Percentiles rank a stretch among this genome's conserved stretches.
phyloP scores from a whole-genome alignment of 2,329 filamentous ascomycete genomes.

The Aureobasidium sp. region DNA sequence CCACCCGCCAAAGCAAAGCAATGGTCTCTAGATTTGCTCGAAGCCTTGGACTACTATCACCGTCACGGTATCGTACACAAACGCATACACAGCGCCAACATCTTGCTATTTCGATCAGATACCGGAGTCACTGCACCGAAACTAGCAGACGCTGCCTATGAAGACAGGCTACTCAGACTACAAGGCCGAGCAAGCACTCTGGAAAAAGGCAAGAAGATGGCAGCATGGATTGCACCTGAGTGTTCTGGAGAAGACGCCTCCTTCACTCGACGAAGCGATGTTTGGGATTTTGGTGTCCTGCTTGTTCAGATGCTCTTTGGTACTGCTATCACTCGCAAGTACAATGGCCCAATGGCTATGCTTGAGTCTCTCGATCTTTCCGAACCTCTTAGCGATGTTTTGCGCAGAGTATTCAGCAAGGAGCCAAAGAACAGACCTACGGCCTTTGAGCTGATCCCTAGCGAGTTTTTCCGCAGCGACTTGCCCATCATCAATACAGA shows the following conservation, averaged over 20 bases:
- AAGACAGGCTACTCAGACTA: constrained; percentile 31
- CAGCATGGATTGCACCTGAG: constrained; percentile 27
- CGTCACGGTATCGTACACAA: constrained; percentile 71
- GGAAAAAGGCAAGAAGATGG: constrained; percentile 30
- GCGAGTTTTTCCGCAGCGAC: constrained; percentile 46
- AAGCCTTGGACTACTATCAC: constrained; percentile 81
- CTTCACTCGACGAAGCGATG: constrained; percentile 67
- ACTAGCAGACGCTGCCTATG: constrained; percentile 65
- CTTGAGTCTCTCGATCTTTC: constrained; percentile 66
- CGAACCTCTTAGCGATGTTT: constrained; percentile 66
- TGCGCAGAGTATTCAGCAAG: constrained; percentile 74
- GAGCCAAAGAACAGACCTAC: constrained; percentile 78
- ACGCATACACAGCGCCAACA: constrained; percentile 69
- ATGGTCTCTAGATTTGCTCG: constrained; percentile 87
- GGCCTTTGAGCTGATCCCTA: constrained; percentile 63
- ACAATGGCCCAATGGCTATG: constrained; percentile 68
- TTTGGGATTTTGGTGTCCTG: constrained; percentile 91
- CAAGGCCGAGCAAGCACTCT: not conserved
- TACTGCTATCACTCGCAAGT: constrained; percentile 63
- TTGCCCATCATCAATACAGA: constrained; percentile 32
- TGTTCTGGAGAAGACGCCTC: constrained; percentile 35
- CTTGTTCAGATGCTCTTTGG: constrained; percentile 94
- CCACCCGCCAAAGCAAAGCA: constrained; percentile 68
- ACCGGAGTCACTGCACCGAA: constrained; percentile 61
- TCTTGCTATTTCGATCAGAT: constrained; percentile 64